A percentile compares a stretch with the other conserved stretches of the same genome.
phyloP scores from a whole-genome alignment of 768 basidiomycete species.

The Gymnopilus dilepis region DNA sequence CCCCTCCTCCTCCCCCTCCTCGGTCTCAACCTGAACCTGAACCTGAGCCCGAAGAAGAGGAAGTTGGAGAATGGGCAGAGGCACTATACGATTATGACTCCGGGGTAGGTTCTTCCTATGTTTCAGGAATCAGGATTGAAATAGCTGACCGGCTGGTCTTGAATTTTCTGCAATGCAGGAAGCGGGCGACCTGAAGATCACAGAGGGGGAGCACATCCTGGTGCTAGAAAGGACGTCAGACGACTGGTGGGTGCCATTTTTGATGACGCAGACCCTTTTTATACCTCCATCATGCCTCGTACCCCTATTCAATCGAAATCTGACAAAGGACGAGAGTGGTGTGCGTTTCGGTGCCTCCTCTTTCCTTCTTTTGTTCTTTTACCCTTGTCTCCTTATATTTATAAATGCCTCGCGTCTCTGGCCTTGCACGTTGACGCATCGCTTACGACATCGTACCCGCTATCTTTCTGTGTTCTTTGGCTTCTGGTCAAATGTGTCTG shows the following conservation, averaged over 20 bases:
- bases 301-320: constrained; percentile 10
- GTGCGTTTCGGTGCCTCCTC: constrained; percentile 11
- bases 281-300: constrained; percentile 11
- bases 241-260: constrained; percentile 64
- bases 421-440: constrained; percentile 13
- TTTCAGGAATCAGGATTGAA: neutral
- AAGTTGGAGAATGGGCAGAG: constrained; percentile 76
- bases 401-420: constrained; percentile 3
- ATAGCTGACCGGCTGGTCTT: neutral
- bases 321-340: constrained; percentile 8
- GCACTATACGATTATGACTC: constrained; percentile 78
- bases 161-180: constrained; percentile 49
- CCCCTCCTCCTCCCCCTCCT: constrained; percentile 33
- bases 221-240: constrained; percentile 71
- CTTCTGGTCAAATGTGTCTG: constrained; percentile 3
- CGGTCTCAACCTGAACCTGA: constrained; percentile 37
- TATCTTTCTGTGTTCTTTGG: constrained; percentile 9
- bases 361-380: constrained; percentile 5
- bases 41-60: constrained; percentile 41
- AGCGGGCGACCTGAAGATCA: constrained; percentile 66
- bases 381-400: constrained; percentile 4
- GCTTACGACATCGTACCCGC: constrained; percentile 15
- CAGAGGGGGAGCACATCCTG: constrained; percentile 61
- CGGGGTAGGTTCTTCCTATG: constrained; percentile 43
- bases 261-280: constrained; percentile 15